Evolutionary conservation across 2,329 filamentous ascomycete genomes (phyloP).

Genomic region (Hysterium pulicare): DNA sequence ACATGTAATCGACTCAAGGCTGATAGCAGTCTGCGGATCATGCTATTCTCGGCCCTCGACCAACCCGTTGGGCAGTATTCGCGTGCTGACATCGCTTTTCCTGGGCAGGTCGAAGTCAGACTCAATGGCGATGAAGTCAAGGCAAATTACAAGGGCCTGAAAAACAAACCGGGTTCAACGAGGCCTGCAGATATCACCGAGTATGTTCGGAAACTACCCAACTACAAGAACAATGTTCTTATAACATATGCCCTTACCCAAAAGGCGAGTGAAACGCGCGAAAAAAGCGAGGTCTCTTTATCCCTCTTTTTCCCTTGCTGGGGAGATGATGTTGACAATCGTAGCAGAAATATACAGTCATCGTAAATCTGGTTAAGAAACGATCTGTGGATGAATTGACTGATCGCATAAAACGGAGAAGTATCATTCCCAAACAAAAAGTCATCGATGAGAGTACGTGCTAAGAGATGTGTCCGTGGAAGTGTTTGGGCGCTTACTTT

Average conservation of each 20-base stretch:
- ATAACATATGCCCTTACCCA: slow-evolving; percentile 90
- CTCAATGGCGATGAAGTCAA: slow-evolving; percentile 86
- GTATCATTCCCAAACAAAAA: slow-evolving; percentile 72
- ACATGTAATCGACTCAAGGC: slow-evolving; percentile 54
- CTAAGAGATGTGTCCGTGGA: background rate
- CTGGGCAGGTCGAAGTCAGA: slow-evolving; percentile 87
- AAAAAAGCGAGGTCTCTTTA: slow-evolving; percentile 23
- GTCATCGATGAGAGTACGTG: slow-evolving; percentile 80
- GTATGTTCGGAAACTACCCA: slow-evolving; percentile 65
- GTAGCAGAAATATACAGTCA: slow-evolving; percentile 48
- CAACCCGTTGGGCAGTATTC: slow-evolving; percentile 30
- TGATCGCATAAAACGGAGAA: slow-evolving; percentile 60
- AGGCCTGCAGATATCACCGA: slow-evolving; percentile 87
- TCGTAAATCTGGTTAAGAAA: slow-evolving; percentile 71
- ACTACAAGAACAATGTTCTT: slow-evolving; percentile 72
- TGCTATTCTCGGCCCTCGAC: slow-evolving; percentile 79
- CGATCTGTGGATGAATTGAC: slow-evolving; percentile 71
- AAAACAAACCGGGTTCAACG: slow-evolving; percentile 94
- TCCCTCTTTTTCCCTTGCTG: slow-evolving; percentile 1
- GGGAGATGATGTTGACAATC: slow-evolving; percentile 14
- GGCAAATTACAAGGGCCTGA: slow-evolving; percentile 88
- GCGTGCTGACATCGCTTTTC: slow-evolving; percentile 73
- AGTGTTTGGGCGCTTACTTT: slow-evolving; percentile 2
- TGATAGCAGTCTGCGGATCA: slow-evolving; percentile 65
- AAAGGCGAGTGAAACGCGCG: slow-evolving; percentile 59